Evolutionary conservation across 805 yeast species (phyloP).

Genomic region (Lipomyces chichibuensis): DNA sequence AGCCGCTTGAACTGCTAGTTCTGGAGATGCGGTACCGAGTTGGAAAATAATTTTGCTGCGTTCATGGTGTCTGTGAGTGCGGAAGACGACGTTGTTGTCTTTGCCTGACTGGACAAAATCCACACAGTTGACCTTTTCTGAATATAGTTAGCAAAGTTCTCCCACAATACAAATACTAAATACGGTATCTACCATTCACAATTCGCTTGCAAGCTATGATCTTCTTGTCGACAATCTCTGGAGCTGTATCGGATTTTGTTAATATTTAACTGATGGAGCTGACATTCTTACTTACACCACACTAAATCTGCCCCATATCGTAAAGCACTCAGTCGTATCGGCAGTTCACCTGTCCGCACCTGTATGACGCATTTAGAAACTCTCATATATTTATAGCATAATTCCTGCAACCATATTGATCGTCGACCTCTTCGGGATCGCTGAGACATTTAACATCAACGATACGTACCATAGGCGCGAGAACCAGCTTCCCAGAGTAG

Average conservation of each 20-base stretch:
- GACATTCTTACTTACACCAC: constrained; percentile 59
- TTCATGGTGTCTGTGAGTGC: constrained; percentile 70
- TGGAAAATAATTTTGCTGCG: constrained; percentile 77
- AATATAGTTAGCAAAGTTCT: neutral
- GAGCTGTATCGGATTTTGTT: constrained; percentile 44
- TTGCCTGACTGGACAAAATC: constrained; percentile 44
- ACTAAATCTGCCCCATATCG: constrained; percentile 90
- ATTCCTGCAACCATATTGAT: no score
- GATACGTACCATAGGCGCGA: constrained; percentile 81
- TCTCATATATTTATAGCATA: neutral
- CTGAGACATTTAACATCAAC: no score
- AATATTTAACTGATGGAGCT: constrained; percentile 24
- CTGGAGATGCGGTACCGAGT: constrained; percentile 84
- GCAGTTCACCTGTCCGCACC: constrained; percentile 92
- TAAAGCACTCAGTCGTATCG: constrained; percentile 78
- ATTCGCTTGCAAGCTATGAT: constrained; percentile 69
- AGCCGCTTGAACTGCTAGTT: constrained; percentile 87
- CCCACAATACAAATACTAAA: neutral
- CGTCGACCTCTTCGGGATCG: no score
- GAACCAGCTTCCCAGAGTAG: constrained; percentile 74
- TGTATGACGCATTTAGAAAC: neutral
- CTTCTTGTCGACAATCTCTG: constrained; percentile 90
- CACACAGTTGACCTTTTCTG: constrained; percentile 24
- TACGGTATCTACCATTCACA: constrained; percentile 54
- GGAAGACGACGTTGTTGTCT: constrained; percentile 60